These are phyloP conservation scores for Strobilomyces confusus DNA, from an alignment of 768 basidiomycete species.

Conservation along the genomic window DNA sequence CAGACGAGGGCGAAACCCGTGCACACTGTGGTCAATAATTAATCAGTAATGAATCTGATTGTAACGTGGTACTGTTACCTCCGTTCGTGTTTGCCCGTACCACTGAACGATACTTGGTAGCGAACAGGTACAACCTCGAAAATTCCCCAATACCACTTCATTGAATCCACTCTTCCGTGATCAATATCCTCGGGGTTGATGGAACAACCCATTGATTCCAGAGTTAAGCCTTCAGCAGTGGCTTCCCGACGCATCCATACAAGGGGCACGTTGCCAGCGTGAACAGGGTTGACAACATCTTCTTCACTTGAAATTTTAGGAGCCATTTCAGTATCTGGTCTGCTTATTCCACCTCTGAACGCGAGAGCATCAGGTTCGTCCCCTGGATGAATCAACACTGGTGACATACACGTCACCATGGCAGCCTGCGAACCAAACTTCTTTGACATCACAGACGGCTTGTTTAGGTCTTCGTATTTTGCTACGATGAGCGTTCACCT, in stretches of 20 bases:
- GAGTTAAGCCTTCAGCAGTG: not conserved
- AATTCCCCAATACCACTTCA: not conserved
- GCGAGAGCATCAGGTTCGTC: not conserved
- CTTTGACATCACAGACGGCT: constrained; percentile 2
- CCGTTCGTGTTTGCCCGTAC: constrained; percentile 1
- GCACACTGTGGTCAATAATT: not conserved
- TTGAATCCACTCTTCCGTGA: not conserved
- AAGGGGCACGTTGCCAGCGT: constrained; percentile 6
- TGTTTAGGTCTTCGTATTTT: not conserved
- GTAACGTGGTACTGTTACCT: not conserved
- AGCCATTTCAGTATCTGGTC: too few species aligned
- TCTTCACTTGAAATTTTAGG: not conserved
- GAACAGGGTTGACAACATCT: not conserved
- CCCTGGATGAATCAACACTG: not conserved
- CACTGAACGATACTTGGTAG: constrained; percentile 11
- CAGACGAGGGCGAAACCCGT: not conserved
- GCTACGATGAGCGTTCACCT: constrained; percentile 1
- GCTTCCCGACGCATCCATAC: constrained; percentile 12
- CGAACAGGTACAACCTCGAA: not conserved
- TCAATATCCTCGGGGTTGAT: constrained; percentile 9
- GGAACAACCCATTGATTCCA: not conserved
- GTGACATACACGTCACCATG: constrained; percentile 10
- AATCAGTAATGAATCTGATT: not conserved
- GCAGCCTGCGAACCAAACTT: constrained; percentile 12
- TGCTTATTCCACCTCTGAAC: constrained; percentile 1